Evolutionary conservation across 148 eudicot genomes (phyloP).

Genomic region (Chenopodium formosanum): DNA sequence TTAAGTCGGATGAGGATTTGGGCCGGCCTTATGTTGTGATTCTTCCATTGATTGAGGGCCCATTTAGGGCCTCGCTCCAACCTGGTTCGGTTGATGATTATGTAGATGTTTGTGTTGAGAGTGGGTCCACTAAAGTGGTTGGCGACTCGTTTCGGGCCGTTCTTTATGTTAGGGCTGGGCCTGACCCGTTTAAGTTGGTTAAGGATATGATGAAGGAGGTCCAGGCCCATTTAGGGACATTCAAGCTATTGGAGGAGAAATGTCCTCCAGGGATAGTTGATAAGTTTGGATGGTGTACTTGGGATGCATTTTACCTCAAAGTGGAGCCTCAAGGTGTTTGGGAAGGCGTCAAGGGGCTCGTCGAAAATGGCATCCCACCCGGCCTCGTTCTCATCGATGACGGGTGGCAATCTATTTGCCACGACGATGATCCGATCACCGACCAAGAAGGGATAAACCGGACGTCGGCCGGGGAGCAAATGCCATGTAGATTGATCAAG

Average conservation of each 20-base stretch:
- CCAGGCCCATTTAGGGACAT: conserved; percentile 68
- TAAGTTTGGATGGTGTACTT: conserved; percentile 96
- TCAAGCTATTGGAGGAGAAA: conserved; percentile 66
- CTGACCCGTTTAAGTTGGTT: conserved; percentile 62
- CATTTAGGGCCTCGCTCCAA: conserved; percentile 78
- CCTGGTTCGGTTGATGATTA: conserved; percentile 47
- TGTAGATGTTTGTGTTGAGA: conserved; percentile 68
- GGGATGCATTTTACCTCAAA: conserved; percentile 87
- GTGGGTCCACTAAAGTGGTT: conserved; percentile 65
- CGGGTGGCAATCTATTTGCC: conserved; percentile 91
- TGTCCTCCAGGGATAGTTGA: conserved; percentile 73
- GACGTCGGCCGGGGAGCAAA: conserved; percentile 90
- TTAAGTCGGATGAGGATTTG: conserved; percentile 29
- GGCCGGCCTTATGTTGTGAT: conserved; percentile 67
- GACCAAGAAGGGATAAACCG: conserved; percentile 69
- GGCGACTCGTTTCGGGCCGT: conserved; percentile 37
- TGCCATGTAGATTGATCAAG: conserved; percentile 82
- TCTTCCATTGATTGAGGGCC: conserved; percentile 70
- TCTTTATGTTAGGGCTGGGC: conserved; percentile 60
- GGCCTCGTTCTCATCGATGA: conserved; percentile 81
- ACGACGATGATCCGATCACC: conserved; percentile 70
- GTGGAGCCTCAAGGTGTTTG: conserved; percentile 76
- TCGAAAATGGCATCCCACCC: conserved; percentile 77
- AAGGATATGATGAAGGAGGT: conserved; percentile 60
- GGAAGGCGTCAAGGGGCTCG: conserved; percentile 74